Percentiles rank a stretch among this genome's conserved stretches.
Evolutionary conservation across 306 rosid species (phyloP).

Genomic region (Cicer judaicum): DNA sequence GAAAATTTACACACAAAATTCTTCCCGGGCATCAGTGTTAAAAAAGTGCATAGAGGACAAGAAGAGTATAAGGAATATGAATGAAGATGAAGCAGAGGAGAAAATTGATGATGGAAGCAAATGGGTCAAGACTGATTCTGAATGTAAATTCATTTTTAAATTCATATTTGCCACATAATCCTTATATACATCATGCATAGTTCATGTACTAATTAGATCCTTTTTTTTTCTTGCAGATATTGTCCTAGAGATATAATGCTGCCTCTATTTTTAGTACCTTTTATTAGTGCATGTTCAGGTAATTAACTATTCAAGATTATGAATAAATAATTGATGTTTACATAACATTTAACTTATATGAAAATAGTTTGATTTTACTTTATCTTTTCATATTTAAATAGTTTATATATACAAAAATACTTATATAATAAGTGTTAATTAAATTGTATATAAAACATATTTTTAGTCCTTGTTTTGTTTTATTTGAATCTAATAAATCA

Average conservation of each 20-base stretch:
- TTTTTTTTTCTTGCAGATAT: slow-evolving; percentile 71
- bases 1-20: slow-evolving; percentile 65
- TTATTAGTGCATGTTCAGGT: slow-evolving; percentile 49
- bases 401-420: no score
- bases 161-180: neutral
- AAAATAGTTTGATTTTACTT: no score
- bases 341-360: no score
- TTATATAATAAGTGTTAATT: neutral
- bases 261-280: slow-evolving; percentile 32
- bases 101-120: slow-evolving; percentile 66
- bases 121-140: slow-evolving; percentile 99
- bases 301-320: slow-evolving; percentile 9
- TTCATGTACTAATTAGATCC: slow-evolving; percentile 17
- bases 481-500: no score
- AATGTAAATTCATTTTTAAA: slow-evolving; percentile 63
- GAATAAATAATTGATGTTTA: neutral
- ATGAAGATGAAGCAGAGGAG: slow-evolving; percentile 50
- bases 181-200: neutral
- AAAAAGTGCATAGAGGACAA: slow-evolving; percentile 71
- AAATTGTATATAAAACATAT: neutral
- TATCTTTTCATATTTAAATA: no score
- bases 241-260: slow-evolving; percentile 85
- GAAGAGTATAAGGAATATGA: slow-evolving; percentile 49
- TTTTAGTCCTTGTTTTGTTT: no score
- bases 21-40: slow-evolving; percentile 55